Percentiles rank a stretch among this genome's conserved stretches.
Conservation (phyloP, 2,329 filamentous ascomycete species). For the Claviceps sorghi region DNA sequence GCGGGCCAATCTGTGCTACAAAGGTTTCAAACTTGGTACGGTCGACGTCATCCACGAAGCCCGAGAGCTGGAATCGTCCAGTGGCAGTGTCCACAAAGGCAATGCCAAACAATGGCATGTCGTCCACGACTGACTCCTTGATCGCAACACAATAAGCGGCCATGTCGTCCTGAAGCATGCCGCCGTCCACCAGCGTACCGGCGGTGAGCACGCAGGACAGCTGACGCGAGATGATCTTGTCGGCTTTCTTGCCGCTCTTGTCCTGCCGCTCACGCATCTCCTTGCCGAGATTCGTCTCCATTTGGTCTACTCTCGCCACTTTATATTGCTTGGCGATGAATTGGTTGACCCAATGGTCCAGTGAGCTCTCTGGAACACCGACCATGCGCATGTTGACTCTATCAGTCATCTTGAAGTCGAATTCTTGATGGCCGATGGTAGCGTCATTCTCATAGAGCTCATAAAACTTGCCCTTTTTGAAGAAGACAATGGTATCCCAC, state of each 20-base stretch:
- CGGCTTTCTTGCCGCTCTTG: conserved; percentile 52
- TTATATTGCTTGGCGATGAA: conserved; percentile 98
- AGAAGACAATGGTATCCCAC: conserved; percentile 96
- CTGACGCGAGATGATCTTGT: conserved; percentile 88
- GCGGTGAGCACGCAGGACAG: conserved; percentile 80
- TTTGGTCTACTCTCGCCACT: conserved; percentile 90
- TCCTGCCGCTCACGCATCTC: conserved; percentile 92
- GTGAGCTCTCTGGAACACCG: conserved; percentile 83
- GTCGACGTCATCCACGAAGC: conserved; percentile 83
- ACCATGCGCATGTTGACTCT: conserved; percentile 99
- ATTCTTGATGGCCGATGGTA: conserved; percentile 87
- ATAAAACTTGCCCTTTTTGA: conserved; percentile 99
- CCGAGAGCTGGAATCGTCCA: conserved; percentile 83
- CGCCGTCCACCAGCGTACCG: conserved; percentile 84
- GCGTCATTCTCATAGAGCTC: conserved; percentile 97
- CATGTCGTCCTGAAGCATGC: conserved; percentile 97
- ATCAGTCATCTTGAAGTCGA: conserved; percentile 94
- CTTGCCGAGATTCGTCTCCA: conserved; percentile 88
- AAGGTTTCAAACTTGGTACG: conserved; percentile 96
- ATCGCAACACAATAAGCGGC: conserved; percentile 92
- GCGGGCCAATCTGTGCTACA: conserved; percentile 78
- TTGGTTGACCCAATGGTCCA: conserved; percentile 96
- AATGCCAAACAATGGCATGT: conserved; percentile 72
- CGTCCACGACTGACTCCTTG: conserved; percentile 64
- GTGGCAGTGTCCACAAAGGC: conserved; percentile 93